Base-by-base conservation (phyloP, 495 filamentous ascomycete species). In the Cercophora samala region DNA sequence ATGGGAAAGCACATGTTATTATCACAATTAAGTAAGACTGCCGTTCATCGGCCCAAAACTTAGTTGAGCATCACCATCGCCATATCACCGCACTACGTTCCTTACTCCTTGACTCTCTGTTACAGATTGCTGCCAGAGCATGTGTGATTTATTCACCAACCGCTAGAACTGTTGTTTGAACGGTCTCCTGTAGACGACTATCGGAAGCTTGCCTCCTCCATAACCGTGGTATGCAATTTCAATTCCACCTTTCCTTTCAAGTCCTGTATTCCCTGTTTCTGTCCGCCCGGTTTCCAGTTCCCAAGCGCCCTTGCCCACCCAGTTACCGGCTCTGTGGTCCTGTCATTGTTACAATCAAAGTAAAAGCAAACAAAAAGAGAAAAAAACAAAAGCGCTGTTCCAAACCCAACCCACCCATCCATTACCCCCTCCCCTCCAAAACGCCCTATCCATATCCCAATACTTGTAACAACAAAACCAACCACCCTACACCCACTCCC, bases 401-500 rank as follows among this genome's bases (percentile, higher is more conserved):
- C 15, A 17, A 46, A 46, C 2, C 37, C 37, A 46, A 11, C 37
- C 37, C 37, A 11, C 37, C 37, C 37, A 46, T 46, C 37, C 37
- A 46, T 46, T 18, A 46, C 37, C 37, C 8, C 15, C 37, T 17
- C 15, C 37, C 37, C 15, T 46, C 37, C 9, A 46, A 46, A 46
- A 46, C 37, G 6, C 37, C 37, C 9, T 46, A 46, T 17, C 37
- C 37, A 46, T n/a, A n/a, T n/a, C n/a, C 9, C 6, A 56, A 56
- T 11, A 56, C 9, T n/a, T n/a, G n/a, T n/a, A 56, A 56, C 3
- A 18, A n/a, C 22, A 56, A 3, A 21, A 17, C 4, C 3, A 21
- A 21, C 29, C 4, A n/a, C n/a, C 24, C 22, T 32, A 25, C 4
- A 92, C 65, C 90, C 90, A 93, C 19, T 86, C 81, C 91, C 91